Evolutionary conservation across 345 rosid genomes (phyloP), one percentile per base, ranked within the genome.

Genomic region (Hypericum perforatum): DNA sequence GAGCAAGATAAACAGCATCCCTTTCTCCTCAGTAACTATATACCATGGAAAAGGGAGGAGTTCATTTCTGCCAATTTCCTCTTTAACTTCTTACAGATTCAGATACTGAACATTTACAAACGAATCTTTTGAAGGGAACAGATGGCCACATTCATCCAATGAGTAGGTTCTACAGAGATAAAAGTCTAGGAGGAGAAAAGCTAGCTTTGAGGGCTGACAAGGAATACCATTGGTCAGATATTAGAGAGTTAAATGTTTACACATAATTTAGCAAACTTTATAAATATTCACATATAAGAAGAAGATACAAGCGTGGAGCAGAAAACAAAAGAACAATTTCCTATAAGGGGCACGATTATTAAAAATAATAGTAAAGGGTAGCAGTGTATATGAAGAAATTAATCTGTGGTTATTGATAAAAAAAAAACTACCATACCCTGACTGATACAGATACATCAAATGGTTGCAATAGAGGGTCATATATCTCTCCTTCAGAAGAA

Each of bases 391-490:
- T 12, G 16, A 13, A 12, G 15, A 16, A 13, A 13, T 12, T 5
- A n/a, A 46, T 16, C 22, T 8, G 0, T 46, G 49, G 7, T 29
- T 13, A 46, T 9, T 46, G 49, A 22, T n/a, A 16, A 46, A n/a
- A n/a, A n/a, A n/a, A n/a, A n/a, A 56, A 29, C 39, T 40, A 37
- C 41, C 81, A 45, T 80, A 84, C 95, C 95, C 64, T 59, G 66
- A 90, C 73, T 11, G 85, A 77, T 37, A 79, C 50, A n/a, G 79
- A 63, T 50, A 76, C 77, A 72, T 75, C 69, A 71, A 82, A 56
- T 38, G 86, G 91, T 63, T 71, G 66, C 59, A 90, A 54, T 61
- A 90, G 57, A 69, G 71, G 68, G 61, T 78, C 75, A 66, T 65
- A 58, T 16, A 51, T 53, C 61, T 74, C 60, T 60, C 73, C 77